These are phyloP conservation scores for Leishmania amazonensis DNA, from an alignment of 208 protist species.

Conservation along the genomic window DNA sequence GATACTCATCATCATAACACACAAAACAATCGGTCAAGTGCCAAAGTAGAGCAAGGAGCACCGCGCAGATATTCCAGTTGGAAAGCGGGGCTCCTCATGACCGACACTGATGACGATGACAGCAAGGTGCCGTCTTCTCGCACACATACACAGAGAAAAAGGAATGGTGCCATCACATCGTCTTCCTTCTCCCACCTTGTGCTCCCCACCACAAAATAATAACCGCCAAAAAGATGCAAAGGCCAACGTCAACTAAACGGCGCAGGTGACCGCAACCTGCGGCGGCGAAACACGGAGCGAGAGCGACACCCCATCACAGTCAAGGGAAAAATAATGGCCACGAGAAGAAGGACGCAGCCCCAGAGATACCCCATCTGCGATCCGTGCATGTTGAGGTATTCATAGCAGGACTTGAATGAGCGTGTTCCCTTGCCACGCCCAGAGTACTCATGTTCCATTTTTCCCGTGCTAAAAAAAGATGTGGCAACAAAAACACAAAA, in stretches of 20 bases:
- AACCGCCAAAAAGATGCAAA: neutral
- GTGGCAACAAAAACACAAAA: neutral
- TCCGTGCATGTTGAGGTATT: neutral
- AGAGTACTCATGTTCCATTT: neutral
- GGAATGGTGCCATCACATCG: neutral
- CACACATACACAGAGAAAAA: neutral
- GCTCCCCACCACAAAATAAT: neutral
- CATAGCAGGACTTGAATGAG: neutral
- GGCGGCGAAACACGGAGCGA: constrained; percentile 25
- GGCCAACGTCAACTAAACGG: neutral
- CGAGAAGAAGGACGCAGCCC: constrained; percentile 9
- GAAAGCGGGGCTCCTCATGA: neutral
- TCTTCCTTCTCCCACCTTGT: neutral
- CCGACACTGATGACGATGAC: neutral
- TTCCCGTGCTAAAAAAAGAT: neutral
- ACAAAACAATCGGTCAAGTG: neutral
- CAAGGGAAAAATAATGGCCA: constrained; percentile 21
- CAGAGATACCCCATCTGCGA: constrained; percentile 1
- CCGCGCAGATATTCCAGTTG: neutral
- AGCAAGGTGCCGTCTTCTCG: neutral
- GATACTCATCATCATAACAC: neutral
- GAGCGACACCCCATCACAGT: constrained; percentile 29
- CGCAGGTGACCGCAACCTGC: neutral
- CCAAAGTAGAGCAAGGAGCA: neutral
- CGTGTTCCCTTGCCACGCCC: neutral